These are phyloP conservation scores for Yamadazyma sp. DNA, from an alignment of 805 yeast species.

Conservation along the genomic window DNA sequence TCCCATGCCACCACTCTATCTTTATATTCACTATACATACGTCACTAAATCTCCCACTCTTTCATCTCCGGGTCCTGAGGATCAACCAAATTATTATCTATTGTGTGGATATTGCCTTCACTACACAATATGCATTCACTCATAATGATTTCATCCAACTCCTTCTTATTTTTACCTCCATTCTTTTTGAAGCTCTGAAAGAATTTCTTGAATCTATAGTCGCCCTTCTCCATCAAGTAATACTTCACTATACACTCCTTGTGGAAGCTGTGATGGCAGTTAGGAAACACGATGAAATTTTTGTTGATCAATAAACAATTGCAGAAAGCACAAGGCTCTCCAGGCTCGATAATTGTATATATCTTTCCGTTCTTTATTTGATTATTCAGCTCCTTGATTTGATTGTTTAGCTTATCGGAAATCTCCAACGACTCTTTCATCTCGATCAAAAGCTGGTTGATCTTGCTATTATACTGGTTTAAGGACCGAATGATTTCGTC, in stretches of 20 bases:
- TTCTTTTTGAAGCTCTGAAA: conserved; percentile 57
- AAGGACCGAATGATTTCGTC: conserved; percentile 80
- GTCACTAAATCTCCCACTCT: conserved; percentile 47
- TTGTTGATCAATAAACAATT: conserved; percentile 65
- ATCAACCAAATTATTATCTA: conserved; percentile 63
- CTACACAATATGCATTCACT: conserved; percentile 76
- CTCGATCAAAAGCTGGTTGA: conserved; percentile 65
- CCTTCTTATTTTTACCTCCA: conserved; percentile 41
- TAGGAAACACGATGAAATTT: conserved; percentile 77
- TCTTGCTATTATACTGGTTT: conserved; percentile 65
- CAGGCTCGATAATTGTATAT: conserved; percentile 73
- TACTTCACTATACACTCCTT: conserved; percentile 76
- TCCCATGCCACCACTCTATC: no score
- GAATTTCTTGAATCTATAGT: conserved; percentile 62
- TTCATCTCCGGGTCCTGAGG: conserved; percentile 15
- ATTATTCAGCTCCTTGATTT: conserved; percentile 49
- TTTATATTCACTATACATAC: no score
- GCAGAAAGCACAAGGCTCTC: conserved; percentile 78
- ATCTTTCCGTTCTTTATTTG: conserved; percentile 35
- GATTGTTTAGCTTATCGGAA: conserved; percentile 54
- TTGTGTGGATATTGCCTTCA: conserved; percentile 64
- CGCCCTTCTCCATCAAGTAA: conserved; percentile 58
- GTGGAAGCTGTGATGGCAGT: conserved; percentile 85
- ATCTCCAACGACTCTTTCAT: conserved; percentile 72
- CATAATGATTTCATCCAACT: conserved; percentile 59